Conservation (phyloP, 768 basidiomycete genomes). For the Russula sp. region DNA sequence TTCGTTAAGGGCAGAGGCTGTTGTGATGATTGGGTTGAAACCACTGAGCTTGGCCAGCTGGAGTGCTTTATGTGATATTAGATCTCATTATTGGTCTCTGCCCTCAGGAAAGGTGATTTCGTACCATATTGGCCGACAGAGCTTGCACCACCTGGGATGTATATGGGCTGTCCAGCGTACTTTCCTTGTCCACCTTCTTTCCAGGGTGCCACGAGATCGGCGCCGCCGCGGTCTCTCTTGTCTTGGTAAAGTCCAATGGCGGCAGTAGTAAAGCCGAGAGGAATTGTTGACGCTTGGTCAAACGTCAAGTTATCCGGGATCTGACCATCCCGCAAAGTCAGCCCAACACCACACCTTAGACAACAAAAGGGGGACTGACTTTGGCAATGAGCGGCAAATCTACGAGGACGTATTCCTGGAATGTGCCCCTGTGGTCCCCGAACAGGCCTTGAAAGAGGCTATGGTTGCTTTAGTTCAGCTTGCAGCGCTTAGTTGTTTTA, state of each 20-base stretch:
- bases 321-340: constrained; percentile 24
- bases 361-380: background rate
- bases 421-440: constrained; percentile 6
- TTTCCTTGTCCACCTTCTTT: constrained; percentile 33
- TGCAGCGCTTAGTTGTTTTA: background rate
- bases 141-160: constrained; percentile 42
- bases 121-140: constrained; percentile 46
- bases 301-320: constrained; percentile 42
- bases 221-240: constrained; percentile 25
- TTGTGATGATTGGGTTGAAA: constrained; percentile 21
- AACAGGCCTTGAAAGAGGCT: constrained; percentile 11
- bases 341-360: background rate
- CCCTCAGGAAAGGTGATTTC: background rate
- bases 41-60: constrained; percentile 21
- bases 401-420: constrained; percentile 23
- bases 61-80: constrained; percentile 1
- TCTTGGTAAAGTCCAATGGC: constrained; percentile 41
- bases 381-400: constrained; percentile 21
- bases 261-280: constrained; percentile 41
- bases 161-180: constrained; percentile 37
- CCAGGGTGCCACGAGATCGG: constrained; percentile 36
- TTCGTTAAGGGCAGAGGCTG: constrained; percentile 14
- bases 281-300: constrained; percentile 44
- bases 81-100: background rate
- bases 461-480: background rate